Base-by-base conservation (phyloP, 805 yeast genomes). In the Wickerhamomyces queroliae region DNA sequence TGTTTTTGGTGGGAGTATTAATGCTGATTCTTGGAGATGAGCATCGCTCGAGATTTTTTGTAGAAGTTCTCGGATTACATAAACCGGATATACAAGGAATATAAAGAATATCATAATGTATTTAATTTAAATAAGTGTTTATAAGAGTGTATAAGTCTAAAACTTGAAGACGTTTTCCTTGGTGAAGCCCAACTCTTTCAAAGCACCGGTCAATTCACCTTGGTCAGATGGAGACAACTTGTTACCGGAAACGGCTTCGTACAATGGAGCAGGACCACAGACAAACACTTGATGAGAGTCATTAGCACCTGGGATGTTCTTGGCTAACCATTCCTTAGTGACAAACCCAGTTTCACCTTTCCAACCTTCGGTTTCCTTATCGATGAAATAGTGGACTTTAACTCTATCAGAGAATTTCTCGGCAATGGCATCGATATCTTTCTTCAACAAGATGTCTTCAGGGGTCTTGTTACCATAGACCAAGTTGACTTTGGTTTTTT, bases 201-300 rank as follows among this genome's bases (percentile, higher is more conserved):
- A 78, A 37, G 81, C 78, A 58, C 99, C 99, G 22, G 81, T 70
- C 42, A 93, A 76, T 66, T 86, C 96, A 66, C 99, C 99, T 73
- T 93, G 99, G 60, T 90, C 97, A 40, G 80, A 55, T 52, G 96
- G 95, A 37, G 93, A 80, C 35, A 67, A 72, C 76, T 91, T 91
- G 53, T 64, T 62, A 58, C 99, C 99, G 21, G 96, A 86, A 50
- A 89, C 57, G 42, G 95, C 89, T 40, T 83, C 72, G 80, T 86
- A 86, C 61, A 93, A 73, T 31, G 85, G 84, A 56, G 96, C 95
- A 44, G 99, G 99, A 41, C 99, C 99, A 66, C 99, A 93, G 41
- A 91, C 84, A 53, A 85, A 91, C 42, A 90, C 75, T 58, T 82
- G 83, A 54, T 76, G 69, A 63, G 81, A 76, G 42, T 78, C 83